Evolutionary conservation across 179 eudicot species (phyloP), one percentile per base, ranked within the genome.

Genomic region (Beta corolliflora): DNA sequence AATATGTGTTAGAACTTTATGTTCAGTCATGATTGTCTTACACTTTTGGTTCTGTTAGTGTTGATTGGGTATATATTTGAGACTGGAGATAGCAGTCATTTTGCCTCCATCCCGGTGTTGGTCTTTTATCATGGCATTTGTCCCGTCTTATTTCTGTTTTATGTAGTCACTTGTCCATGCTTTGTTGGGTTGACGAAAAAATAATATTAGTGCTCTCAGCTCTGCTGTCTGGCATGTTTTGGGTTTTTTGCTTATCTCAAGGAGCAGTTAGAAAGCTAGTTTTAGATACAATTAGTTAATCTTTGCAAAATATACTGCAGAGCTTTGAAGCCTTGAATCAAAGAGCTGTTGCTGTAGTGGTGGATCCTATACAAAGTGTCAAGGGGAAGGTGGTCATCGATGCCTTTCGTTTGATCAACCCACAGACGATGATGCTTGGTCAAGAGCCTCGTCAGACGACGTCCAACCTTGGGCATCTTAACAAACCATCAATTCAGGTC

Each of bases 381-480:
- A 95, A 95, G 83, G 97, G 98, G 59, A 95, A 95, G 88, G 98
- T 95, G 71, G 98, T 95, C 61, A 95, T 95, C 81, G 98, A 93
- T 83, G 98, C 98, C 65, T 95, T 95, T 63, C 97, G 98, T 31
- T 84, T 95, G 84, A 95, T 95, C 80, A 95, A 93, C 81, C 97
- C 97, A 29, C 97, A 95, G 82, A 95, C 97, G 54, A 92, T 95
- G 97, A 93, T 95, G 97, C 98, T 93, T 83, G 97, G 98, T 59
- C 98, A 95, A 84, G 98, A 93, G 80, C 97, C 98, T 41, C 89
- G 98, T 52, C 98, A 93, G 85, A 95, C 98, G 52, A 95, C 98
- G 25, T 95, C 98, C 68, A 95, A 95, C 82, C 92, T 95, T 73
- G 98, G 97, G 15, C 97, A 95, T 89, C 93, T 95, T 36, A 94